phyloP scores from a whole-genome alignment of 164 flowering plant genomes.

The Vitis rotundifolia region DNA sequence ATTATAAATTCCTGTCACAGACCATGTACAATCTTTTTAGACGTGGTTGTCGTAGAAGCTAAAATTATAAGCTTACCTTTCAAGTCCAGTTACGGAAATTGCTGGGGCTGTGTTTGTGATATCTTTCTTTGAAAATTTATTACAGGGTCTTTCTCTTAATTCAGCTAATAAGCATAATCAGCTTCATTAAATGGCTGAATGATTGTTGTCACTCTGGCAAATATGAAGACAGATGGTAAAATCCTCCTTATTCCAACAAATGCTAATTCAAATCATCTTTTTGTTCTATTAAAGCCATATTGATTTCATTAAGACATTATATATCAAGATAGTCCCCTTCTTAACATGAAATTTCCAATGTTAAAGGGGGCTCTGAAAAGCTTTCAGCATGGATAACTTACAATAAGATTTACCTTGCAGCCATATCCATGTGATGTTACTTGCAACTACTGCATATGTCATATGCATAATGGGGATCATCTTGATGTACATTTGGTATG shows the following conservation, averaged over 20 bases:
- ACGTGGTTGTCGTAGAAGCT: not conserved
- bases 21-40: constrained; percentile 6
- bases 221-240: constrained; percentile 70
- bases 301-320: too few relatives aligned
- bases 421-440: constrained; percentile 56
- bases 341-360: too few relatives aligned
- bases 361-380: too few relatives aligned
- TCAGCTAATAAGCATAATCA: constrained; percentile 84
- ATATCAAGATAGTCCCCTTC: too few relatives aligned
- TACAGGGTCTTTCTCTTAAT: constrained; percentile 84
- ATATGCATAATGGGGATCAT: constrained; percentile 70
- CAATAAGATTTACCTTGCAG: constrained; percentile 44
- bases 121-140: constrained; percentile 11
- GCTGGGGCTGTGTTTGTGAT: not conserved
- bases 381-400: constrained; percentile 2
- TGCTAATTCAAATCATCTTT: too few relatives aligned
- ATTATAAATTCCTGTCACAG: constrained; percentile 11
- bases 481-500: constrained; percentile 89
- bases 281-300: too few relatives aligned
- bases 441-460: constrained; percentile 66
- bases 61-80: too few relatives aligned
- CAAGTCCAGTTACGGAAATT: not conserved
- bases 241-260: constrained; percentile 6
- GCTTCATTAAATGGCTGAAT: constrained; percentile 84
- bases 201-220: constrained; percentile 63